These are phyloP conservation scores for Gossypium bickii DNA, from an alignment of 345 rosid genomes.

Conservation along the genomic window DNA sequence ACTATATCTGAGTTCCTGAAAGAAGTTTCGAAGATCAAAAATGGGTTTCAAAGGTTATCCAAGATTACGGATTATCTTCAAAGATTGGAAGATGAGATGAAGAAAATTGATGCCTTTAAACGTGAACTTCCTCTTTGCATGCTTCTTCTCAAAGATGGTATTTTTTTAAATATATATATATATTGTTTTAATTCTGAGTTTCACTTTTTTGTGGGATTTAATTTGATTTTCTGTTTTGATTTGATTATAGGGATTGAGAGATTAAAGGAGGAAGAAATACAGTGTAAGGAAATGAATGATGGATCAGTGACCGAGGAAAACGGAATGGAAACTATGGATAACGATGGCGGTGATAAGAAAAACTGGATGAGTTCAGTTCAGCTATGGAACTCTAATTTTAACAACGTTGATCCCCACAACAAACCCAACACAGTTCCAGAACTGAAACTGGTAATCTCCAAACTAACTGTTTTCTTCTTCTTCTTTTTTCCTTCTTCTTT, in stretches of 20 bases:
- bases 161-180: neutral
- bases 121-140: slow-evolving; percentile 77
- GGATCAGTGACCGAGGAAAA: slow-evolving; percentile 25
- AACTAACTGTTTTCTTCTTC: neutral
- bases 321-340: slow-evolving; percentile 25
- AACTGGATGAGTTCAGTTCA: slow-evolving; percentile 69
- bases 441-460: slow-evolving; percentile 33
- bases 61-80: slow-evolving; percentile 47
- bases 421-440: slow-evolving; percentile 34
- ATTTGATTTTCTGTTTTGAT: slow-evolving; percentile 8
- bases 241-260: slow-evolving; percentile 44
- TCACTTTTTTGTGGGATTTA: neutral
- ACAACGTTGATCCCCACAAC: slow-evolving; percentile 13
- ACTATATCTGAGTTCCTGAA: slow-evolving; percentile 41
- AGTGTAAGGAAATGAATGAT: slow-evolving; percentile 25
- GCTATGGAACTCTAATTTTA: slow-evolving; percentile 40
- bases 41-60: slow-evolving; percentile 31
- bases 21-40: slow-evolving; percentile 40
- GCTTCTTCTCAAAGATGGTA: slow-evolving; percentile 68
- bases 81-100: slow-evolving; percentile 60
- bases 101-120: slow-evolving; percentile 66
- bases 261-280: slow-evolving; percentile 52
- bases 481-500: neutral
- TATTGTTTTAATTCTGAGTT: neutral
- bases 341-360: slow-evolving; percentile 41